These are phyloP conservation scores for Pythium brassicae DNA, from an alignment of 352 stramenopile genomes.

Conservation along the genomic window DNA sequence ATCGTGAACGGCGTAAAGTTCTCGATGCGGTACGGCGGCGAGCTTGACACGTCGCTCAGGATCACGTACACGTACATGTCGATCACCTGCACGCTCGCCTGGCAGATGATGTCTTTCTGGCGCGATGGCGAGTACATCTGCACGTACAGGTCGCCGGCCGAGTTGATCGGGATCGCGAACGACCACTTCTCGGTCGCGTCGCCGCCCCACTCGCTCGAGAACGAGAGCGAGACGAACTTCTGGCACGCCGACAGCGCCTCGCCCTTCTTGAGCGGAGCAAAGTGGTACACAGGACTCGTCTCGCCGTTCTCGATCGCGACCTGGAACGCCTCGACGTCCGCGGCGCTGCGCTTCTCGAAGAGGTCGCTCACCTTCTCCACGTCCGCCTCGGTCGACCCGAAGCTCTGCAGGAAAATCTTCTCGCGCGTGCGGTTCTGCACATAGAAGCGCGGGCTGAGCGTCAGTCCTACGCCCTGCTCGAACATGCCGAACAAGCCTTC, in stretches of 20 bases:
- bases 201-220: constrained; percentile 50
- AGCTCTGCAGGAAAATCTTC: constrained; percentile 73
- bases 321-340: constrained; percentile 54
- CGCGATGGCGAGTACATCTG: constrained; percentile 75
- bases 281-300: constrained; percentile 72
- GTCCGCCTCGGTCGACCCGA: constrained; percentile 57
- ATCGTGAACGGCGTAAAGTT: constrained; percentile 85
- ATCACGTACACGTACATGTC: constrained; percentile 88
- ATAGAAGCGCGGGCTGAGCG: constrained; percentile 76
- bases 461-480: constrained; percentile 69
- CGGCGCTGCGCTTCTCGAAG: constrained; percentile 65
- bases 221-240: constrained; percentile 83
- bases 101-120: constrained; percentile 74
- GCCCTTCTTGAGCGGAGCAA: constrained; percentile 67
- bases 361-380: constrained; percentile 57
- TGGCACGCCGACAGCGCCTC: constrained; percentile 52
- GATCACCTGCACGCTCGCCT: constrained; percentile 84
- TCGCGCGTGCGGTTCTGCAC: constrained; percentile 81
- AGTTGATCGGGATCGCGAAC: constrained; percentile 74
- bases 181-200: constrained; percentile 66
- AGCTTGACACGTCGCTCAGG: constrained; percentile 73
- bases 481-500: constrained; percentile 81
- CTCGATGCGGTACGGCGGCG: constrained; percentile 81
- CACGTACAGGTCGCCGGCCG: constrained; percentile 71
- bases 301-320: constrained; percentile 53